phyloP scores from a whole-genome alignment of 208 protist genomes.

The Entamoeba dispar region DNA sequence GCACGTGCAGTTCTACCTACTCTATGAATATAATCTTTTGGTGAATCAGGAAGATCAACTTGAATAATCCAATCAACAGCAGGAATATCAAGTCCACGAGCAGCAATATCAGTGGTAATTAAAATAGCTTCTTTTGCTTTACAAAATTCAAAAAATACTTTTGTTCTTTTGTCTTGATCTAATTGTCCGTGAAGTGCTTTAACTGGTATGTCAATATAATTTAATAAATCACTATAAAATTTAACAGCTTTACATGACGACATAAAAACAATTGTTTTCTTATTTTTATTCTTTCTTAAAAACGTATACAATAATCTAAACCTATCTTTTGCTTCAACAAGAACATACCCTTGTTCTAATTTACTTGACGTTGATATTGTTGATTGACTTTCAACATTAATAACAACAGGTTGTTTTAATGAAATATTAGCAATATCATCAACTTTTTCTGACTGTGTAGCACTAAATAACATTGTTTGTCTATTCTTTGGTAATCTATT shows the following conservation, averaged over 20 bases:
- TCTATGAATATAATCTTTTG: constrained; percentile 9
- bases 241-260: constrained; percentile 10
- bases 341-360: not conserved
- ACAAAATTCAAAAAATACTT: not conserved
- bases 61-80: constrained; percentile 28
- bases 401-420: not conserved
- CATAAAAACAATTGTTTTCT: constrained; percentile 30
- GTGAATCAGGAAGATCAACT: not conserved
- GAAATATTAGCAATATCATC: not conserved
- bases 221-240: constrained; percentile 16
- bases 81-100: constrained; percentile 53
- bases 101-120: constrained; percentile 54
- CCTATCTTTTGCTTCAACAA: not conserved
- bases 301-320: not conserved
- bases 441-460: constrained; percentile 13
- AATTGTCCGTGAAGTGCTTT: not conserved
- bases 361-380: not conserved
- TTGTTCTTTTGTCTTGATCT: not conserved
- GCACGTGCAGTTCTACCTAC: not conserved
- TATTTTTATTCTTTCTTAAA: constrained; percentile 1
- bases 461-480: constrained; percentile 19
- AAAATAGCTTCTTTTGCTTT: not conserved
- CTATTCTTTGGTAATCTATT: constrained; percentile 6
- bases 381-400: not conserved
- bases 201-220: constrained; percentile 4